Evolutionary conservation across 176 grass and related monocot species (phyloP).

Genomic region (Sorghum bicolor): DNA sequence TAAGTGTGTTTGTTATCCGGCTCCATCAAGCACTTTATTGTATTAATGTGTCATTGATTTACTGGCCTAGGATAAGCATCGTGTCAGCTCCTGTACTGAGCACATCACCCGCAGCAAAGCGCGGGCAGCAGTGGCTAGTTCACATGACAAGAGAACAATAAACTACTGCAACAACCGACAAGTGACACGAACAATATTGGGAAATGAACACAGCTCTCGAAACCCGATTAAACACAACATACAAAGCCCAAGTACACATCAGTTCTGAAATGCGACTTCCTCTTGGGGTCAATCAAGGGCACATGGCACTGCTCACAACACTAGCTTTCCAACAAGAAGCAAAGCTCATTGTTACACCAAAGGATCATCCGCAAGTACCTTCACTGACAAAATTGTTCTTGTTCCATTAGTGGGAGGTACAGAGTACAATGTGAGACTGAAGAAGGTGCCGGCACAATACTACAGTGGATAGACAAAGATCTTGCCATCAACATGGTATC

Average conservation of each 20-base stretch:
- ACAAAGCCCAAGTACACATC: not conserved
- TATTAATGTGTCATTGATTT: too few species aligned
- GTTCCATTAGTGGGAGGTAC: not conserved
- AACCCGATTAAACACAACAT: not conserved
- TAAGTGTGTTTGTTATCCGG: too few species aligned
- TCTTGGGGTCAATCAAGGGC: not conserved
- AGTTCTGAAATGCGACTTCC: not conserved
- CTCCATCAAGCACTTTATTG: too few species aligned
- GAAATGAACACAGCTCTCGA: not conserved
- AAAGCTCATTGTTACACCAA: not conserved
- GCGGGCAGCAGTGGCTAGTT: too few species aligned
- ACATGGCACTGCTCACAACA: not conserved
- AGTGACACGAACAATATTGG: not conserved
- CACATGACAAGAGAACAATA: not conserved
- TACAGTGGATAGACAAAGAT: constrained; percentile 43
- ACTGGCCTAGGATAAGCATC: too few species aligned
- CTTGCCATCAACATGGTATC: constrained; percentile 58
- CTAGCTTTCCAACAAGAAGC: not conserved
- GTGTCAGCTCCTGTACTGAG: too few species aligned
- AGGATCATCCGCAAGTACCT: constrained; percentile 7
- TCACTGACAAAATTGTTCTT: constrained; percentile 27
- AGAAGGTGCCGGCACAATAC: not conserved
- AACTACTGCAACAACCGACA: not conserved
- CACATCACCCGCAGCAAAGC: too few species aligned
- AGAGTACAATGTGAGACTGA: not conserved